A percentile compares a stretch with the other conserved stretches of the same genome.
Evolutionary conservation across 805 yeast species (phyloP).

Genomic region (Teunomyces pallodes): DNA sequence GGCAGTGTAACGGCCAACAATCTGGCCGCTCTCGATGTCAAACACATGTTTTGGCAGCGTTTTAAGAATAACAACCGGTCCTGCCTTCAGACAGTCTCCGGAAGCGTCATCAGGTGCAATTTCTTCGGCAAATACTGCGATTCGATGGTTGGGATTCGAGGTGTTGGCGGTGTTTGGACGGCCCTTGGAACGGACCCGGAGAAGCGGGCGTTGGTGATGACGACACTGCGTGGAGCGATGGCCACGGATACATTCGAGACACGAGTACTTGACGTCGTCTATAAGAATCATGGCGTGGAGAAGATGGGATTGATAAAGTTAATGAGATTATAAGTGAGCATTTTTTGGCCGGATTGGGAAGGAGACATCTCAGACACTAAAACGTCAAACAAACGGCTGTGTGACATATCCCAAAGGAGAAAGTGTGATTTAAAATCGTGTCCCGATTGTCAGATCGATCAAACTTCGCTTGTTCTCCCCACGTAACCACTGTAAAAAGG

Average conservation of each 20-base stretch:
- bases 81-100: slow-evolving; percentile 6
- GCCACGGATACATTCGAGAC: slow-evolving; percentile 86
- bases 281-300: slow-evolving; percentile 61
- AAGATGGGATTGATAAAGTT: neutral
- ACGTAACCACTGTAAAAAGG: too few species aligned
- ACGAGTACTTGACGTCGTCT: slow-evolving; percentile 77
- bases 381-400: too few species aligned
- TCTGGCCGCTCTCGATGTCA: slow-evolving; percentile 35
- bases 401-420: too few species aligned
- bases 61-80: slow-evolving; percentile 33
- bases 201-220: slow-evolving; percentile 75
- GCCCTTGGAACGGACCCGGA: slow-evolving; percentile 88
- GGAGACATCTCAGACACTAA: neutral
- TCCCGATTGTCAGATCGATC: too few species aligned
- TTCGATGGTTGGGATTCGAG: slow-evolving; percentile 49
- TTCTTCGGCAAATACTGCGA: slow-evolving; percentile 57
- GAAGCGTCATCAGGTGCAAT: slow-evolving; percentile 9
- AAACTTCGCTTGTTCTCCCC: too few species aligned
- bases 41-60: slow-evolving; percentile 40
- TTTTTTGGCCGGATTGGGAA: neutral
- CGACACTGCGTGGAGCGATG: slow-evolving; percentile 86
- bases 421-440: too few species aligned
- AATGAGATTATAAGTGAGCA: neutral
- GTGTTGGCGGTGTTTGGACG: slow-evolving; percentile 65
- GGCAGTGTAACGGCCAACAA: slow-evolving; percentile 39